Percentiles rank a stretch among this genome's conserved stretches.
Evolutionary conservation across 371 early-diverging fungal genomes (phyloP).

Genomic region (Syncephalastrum sp.): DNA sequence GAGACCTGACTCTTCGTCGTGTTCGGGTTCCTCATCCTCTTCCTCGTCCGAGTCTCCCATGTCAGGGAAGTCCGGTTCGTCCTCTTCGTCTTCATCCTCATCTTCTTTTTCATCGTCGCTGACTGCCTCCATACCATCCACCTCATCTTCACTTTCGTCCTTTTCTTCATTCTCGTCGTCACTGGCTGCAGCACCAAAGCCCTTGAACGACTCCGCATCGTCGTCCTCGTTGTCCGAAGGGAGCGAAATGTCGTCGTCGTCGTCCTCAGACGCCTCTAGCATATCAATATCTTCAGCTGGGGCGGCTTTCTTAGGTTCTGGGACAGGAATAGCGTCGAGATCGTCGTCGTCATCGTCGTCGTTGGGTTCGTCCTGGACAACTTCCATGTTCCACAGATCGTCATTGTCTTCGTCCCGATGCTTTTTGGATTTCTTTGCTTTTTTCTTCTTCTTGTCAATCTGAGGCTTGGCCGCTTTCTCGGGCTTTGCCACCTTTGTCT

Average conservation of each 20-base stretch:
- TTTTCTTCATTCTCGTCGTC: constrained; percentile 18
- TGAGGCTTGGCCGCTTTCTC: background rate
- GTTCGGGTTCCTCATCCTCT: constrained; percentile 12
- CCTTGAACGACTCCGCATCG: background rate
- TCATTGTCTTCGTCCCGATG: constrained; percentile 1
- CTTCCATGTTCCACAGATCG: constrained; percentile 8
- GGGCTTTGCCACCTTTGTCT: background rate
- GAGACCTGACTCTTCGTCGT: constrained; percentile 8
- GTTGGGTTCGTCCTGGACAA: constrained; percentile 10
- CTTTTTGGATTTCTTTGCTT: constrained; percentile 3
- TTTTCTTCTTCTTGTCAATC: constrained; percentile 1
- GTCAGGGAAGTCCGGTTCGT: constrained; percentile 27
- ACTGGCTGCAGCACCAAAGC: background rate
- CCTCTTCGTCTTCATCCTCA: constrained; percentile 16
- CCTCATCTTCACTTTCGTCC: constrained; percentile 25
- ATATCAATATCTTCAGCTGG: constrained; percentile 9
- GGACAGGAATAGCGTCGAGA: background rate
- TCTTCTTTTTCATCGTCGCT: constrained; percentile 46
- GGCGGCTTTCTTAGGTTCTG: constrained; percentile 7
- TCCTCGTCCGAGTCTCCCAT: constrained; percentile 20
- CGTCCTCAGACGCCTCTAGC: constrained; percentile 7
- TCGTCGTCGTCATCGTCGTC: constrained; percentile 12
- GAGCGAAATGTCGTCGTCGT: background rate
- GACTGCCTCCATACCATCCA: constrained; percentile 45
- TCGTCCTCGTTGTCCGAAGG: constrained; percentile 6